phyloP scores from a whole-genome alignment of 2,329 filamentous ascomycete genomes.

The Periconia sp. region DNA sequence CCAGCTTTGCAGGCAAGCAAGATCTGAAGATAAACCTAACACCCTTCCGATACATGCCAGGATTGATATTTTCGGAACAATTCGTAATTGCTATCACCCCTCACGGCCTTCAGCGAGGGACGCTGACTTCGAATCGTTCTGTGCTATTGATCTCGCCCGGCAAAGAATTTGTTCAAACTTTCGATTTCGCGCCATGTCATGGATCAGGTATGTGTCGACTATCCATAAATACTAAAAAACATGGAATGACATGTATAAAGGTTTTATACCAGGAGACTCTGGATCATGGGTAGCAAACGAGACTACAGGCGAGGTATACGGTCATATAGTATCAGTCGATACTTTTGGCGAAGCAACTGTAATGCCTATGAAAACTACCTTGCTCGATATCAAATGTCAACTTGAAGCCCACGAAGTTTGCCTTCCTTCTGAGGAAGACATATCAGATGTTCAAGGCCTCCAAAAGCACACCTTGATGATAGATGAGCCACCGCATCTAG shows the following conservation, averaged over 20 bases:
- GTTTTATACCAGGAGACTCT: neutral
- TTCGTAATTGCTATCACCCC: neutral
- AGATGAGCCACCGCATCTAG: neutral
- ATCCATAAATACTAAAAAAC: too few relatives aligned
- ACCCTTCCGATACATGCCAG: neutral
- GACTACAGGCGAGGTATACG: neutral
- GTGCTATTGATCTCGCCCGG: neutral
- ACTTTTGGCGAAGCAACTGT: neutral
- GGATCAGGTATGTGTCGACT: neutral
- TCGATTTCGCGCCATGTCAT: neutral
- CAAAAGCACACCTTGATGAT: neutral
- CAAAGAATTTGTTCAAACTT: neutral
- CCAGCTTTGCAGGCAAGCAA: neutral
- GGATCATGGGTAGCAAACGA: neutral
- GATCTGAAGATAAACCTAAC: neutral
- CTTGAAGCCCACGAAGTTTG: neutral
- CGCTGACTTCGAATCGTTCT: neutral
- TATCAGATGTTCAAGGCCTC: neutral
- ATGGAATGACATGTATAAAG: neutral
- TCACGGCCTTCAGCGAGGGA: neutral
- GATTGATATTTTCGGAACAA: neutral
- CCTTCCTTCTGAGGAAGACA: neutral
- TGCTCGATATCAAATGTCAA: neutral
- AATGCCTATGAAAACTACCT: neutral
- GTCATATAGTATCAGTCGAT: neutral